Base-by-base conservation (phyloP, 805 yeast species). In the Blastobotrys mokoenaii region DNA sequence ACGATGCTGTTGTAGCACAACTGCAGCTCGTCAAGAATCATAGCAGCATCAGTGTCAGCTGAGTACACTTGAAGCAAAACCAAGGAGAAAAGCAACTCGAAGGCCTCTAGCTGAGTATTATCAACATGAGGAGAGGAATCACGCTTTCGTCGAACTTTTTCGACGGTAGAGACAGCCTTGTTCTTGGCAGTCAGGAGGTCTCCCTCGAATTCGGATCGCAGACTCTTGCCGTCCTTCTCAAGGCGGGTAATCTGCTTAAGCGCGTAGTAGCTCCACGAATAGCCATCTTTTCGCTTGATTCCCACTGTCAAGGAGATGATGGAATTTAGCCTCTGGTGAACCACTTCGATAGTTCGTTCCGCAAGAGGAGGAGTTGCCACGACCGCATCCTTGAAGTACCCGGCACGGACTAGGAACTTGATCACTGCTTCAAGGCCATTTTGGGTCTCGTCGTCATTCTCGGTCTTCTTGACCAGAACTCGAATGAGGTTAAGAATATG, bases 1-100 rank as follows among this genome's bases (percentile, higher is more conserved):
- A 66, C 62, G 18, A 74, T 57, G 61, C 40, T 70, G 60, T 45
- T 70, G 56, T 77, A 83, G 49, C 85, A 80, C 20, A 71, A 62
- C 46, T 76, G 76, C 41, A 90, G 64, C 59, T 90, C 97, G 22
- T 78, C 80, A 32, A 90, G 68, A 14, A 86, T 79, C 30, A 77
- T 70, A 5, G 84, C 76, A 0, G 95, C 81, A 49, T 90, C 97
- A 4, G 79, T 60, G 43, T 74, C 66, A 18, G 89, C 94, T 45
- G 79, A 68, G 58, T 80, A 88, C 30, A 89, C 69, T 60, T 87
- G 95, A 11, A 90, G 59, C 17, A 88, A 63, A 2, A 82, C 81
- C 74, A 84, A 77, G 0, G 96, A 82, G 46, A 84, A 76, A 38
- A 90, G 67, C 32, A 85, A 66, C 61, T 87, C 94, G 57, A 90